Conservation (phyloP, 106 monocot species). For the Allium cepa region DNA sequence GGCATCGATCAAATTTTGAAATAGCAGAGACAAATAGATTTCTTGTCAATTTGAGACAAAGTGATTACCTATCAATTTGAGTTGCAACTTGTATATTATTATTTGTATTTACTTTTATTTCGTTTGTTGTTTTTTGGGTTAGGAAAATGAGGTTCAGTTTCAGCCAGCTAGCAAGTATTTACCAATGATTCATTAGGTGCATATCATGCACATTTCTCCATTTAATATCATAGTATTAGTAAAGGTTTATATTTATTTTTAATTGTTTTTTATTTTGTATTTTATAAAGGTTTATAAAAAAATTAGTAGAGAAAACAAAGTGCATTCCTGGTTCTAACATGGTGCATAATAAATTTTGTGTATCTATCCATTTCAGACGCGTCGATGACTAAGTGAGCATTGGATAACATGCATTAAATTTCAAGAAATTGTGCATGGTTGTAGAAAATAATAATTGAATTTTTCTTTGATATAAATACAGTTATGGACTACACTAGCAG, state of each 20-base stretch:
- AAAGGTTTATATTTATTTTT: background rate
- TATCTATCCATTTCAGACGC: slow-evolving; percentile 65
- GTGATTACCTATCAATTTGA: background rate
- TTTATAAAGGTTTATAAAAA: slow-evolving; percentile 39
- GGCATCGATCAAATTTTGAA: too few species aligned
- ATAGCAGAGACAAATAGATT: too few species aligned
- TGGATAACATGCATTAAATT: background rate
- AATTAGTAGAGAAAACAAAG: slow-evolving; percentile 40
- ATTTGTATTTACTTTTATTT: background rate
- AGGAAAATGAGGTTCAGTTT: slow-evolving; percentile 22
- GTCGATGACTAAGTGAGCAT: slow-evolving; percentile 40
- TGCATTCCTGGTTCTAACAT: slow-evolving; percentile 44
- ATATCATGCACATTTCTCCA: background rate
- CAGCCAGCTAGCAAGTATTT: slow-evolving; percentile 51
- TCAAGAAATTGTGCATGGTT: too few species aligned
- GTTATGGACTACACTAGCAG: slow-evolving; percentile 50
- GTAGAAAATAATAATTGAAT: background rate
- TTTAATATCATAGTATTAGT: too few species aligned
- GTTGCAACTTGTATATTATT: too few species aligned
- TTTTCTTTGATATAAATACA: slow-evolving; percentile 1
- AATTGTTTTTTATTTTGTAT: background rate
- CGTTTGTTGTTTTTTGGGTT: background rate
- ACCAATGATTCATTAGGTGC: slow-evolving; percentile 45
- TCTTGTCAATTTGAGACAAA: too few species aligned
- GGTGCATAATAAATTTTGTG: slow-evolving; percentile 80